These are phyloP conservation scores for Geotrichum australiense DNA, from an alignment of 1,139 yeast species.

Conservation along the genomic window DNA sequence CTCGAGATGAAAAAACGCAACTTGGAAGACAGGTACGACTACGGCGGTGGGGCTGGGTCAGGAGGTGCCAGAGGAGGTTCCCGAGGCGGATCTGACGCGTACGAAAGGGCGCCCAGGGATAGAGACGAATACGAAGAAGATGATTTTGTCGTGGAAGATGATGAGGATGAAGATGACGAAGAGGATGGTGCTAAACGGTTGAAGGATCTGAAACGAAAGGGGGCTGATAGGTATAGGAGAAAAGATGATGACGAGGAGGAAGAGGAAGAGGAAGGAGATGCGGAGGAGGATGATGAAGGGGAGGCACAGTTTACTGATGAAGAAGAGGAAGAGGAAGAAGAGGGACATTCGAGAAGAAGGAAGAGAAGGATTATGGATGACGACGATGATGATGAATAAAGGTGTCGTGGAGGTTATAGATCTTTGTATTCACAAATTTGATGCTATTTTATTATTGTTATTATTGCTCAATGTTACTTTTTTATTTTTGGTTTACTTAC, in stretches of 20 bases:
- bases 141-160: constrained; percentile 46
- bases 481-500: no score
- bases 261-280: constrained; percentile 34
- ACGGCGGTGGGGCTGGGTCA: constrained; percentile 25
- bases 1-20: constrained; percentile 53
- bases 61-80: constrained; percentile 24
- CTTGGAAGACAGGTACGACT: constrained; percentile 62
- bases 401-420: no score
- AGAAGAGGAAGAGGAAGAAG: constrained; percentile 15
- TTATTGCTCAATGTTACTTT: no score
- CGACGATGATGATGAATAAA: constrained; percentile 50
- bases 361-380: constrained; percentile 44
- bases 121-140: constrained; percentile 52
- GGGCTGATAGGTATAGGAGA: constrained; percentile 43
- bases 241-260: constrained; percentile 32
- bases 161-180: constrained; percentile 42
- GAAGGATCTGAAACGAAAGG: constrained; percentile 51
- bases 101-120: constrained; percentile 17
- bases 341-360: constrained; percentile 17
- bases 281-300: constrained; percentile 29
- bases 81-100: constrained; percentile 35
- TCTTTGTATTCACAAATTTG: no score
- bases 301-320: constrained; percentile 28
- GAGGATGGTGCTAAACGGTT: constrained; percentile 58
- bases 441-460: no score